These are phyloP conservation scores for Clarireedia monteithiana DNA, from an alignment of 2,329 filamentous ascomycete species.

Conservation along the genomic window DNA sequence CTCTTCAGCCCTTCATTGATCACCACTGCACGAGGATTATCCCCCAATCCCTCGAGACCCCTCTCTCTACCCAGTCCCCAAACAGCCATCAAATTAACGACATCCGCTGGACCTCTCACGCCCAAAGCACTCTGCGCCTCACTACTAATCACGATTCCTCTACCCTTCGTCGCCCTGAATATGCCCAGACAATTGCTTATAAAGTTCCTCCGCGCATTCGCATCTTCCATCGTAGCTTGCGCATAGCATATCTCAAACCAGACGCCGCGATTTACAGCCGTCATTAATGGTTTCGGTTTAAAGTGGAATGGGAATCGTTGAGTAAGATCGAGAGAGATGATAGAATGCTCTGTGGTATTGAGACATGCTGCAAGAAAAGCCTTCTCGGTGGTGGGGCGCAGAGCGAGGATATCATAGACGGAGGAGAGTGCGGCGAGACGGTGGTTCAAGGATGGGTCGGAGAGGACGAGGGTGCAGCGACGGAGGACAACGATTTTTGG, in stretches of 20 bases:
- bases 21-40: constrained; percentile 69
- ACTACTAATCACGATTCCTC: constrained; percentile 79
- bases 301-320: constrained; percentile 71
- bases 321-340: constrained; percentile 85
- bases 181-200: constrained; percentile 76
- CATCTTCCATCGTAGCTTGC: constrained; percentile 56
- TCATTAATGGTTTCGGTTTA: constrained; percentile 77
- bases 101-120: constrained; percentile 74
- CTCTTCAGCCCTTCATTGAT: constrained; percentile 78
- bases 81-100: constrained; percentile 77
- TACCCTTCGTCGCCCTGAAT: constrained; percentile 72
- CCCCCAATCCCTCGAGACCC: constrained; percentile 68
- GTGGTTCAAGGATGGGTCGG: constrained; percentile 75
- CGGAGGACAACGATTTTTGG: constrained; percentile 58
- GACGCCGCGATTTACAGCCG: constrained; percentile 73
- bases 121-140: constrained; percentile 64
- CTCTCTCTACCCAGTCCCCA: constrained; percentile 81
- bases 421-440: constrained; percentile 63
- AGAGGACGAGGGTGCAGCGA: constrained; percentile 69
- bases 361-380: constrained; percentile 77
- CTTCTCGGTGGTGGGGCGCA: constrained; percentile 80
- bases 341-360: constrained; percentile 61
- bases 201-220: constrained; percentile 65
- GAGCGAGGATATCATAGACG: constrained; percentile 76
- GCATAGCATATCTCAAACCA: constrained; percentile 87